Conservation (phyloP, 192 early-diverging fungal genomes). For the Dispira simplex region DNA sequence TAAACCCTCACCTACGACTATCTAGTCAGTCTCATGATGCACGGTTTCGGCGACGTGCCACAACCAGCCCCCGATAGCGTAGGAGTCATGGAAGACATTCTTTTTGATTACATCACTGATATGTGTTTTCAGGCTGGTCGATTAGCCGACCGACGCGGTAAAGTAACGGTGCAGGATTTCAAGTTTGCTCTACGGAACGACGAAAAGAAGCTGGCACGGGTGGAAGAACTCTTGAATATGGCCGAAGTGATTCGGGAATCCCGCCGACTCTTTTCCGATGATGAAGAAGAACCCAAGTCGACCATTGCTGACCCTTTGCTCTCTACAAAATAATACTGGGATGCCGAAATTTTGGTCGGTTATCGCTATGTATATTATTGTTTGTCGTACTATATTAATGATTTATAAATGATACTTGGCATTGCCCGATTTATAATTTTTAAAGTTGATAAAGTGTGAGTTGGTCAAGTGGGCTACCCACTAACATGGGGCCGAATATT, state of each 20-base stretch:
- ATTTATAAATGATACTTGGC: no score
- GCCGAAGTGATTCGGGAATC: slow-evolving; percentile 61
- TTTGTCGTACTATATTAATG: no score
- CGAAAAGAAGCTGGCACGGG: slow-evolving; percentile 68
- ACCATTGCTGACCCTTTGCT: no score
- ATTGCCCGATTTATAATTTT: no score
- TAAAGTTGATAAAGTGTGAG: no score
- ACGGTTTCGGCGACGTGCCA: slow-evolving; percentile 71
- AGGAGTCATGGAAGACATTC: slow-evolving; percentile 69
- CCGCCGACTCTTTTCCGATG: slow-evolving; percentile 35
- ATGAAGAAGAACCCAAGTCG: slow-evolving; percentile 23
- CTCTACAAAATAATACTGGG: no score
- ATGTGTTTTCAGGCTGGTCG: slow-evolving; percentile 42
- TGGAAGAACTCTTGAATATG: slow-evolving; percentile 65
- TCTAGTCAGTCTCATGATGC: slow-evolving; percentile 62
- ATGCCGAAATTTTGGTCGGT: no score
- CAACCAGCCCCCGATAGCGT: slow-evolving; percentile 60
- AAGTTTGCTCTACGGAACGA: slow-evolving; percentile 60
- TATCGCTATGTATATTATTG: no score
- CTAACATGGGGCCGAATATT: no score
- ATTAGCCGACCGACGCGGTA: slow-evolving; percentile 32
- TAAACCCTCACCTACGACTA: no score
- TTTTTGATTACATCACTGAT: slow-evolving; percentile 60
- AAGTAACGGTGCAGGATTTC: slow-evolving; percentile 58
- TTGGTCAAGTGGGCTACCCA: no score